Conservation (phyloP, 306 rosid genomes). For the Corylus heterophylla region DNA sequence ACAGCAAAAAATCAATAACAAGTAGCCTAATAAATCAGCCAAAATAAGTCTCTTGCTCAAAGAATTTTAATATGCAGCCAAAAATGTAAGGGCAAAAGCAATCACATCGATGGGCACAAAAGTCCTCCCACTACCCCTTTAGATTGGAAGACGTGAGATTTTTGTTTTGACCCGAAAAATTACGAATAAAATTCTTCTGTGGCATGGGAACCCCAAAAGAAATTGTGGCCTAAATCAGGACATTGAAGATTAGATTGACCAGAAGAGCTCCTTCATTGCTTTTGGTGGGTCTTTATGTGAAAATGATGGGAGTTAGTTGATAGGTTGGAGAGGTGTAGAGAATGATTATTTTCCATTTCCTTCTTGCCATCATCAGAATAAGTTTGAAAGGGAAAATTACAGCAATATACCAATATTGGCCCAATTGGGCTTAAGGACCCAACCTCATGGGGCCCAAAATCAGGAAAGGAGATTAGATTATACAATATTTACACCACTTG, state of each 20-base stretch:
- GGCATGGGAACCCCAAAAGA: too few species aligned
- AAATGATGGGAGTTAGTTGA: not conserved
- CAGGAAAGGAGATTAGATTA: too few species aligned
- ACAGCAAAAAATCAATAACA: not conserved
- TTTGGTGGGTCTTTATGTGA: not conserved
- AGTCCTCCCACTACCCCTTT: constrained; percentile 2
- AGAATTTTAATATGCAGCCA: not conserved
- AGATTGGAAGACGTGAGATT: not conserved
- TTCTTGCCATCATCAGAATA: not conserved
- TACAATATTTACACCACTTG: too few species aligned
- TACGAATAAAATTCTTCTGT: not conserved
- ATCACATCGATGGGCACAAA: not conserved
- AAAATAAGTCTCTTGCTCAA: not conserved
- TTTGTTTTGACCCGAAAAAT: not conserved
- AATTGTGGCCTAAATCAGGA: not conserved
- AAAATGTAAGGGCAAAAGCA: not conserved
- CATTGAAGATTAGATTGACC: not conserved
- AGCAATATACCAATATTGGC: too few species aligned
- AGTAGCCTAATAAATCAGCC: too few species aligned
- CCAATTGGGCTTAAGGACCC: too few species aligned
- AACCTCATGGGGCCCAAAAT: too few species aligned
- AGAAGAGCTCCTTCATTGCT: not conserved
- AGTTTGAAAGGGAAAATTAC: too few species aligned
- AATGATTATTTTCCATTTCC: not conserved
- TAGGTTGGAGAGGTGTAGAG: not conserved